phyloP scores from a whole-genome alignment of 139 green algal species.

The Chlorella ohadii region DNA sequence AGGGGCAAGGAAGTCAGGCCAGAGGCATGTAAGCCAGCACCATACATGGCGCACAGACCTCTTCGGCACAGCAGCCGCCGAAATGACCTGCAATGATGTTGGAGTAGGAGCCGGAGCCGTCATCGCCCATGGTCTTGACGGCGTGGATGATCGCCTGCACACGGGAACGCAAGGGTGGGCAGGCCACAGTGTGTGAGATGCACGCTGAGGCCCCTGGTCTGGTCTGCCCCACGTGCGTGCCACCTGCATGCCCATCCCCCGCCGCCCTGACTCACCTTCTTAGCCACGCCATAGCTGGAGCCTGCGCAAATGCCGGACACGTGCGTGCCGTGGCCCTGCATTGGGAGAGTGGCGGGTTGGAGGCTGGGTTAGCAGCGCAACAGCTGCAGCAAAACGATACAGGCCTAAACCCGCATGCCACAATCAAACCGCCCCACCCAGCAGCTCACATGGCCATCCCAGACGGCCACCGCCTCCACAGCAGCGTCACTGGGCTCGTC shows the following conservation, averaged over 20 bases:
- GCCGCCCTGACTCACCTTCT: not conserved
- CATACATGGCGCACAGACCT: too few relatives aligned
- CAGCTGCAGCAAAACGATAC: too few relatives aligned
- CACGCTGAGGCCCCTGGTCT: too few relatives aligned
- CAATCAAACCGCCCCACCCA: not conserved
- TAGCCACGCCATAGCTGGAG: slow-evolving; percentile 69
- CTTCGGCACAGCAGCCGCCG: too few relatives aligned
- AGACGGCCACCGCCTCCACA: not conserved
- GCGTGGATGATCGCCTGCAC: not conserved
- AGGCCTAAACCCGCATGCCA: not conserved
- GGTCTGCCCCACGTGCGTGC: too few relatives aligned
- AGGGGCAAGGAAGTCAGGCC: too few relatives aligned
- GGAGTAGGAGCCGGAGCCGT: slow-evolving; percentile 56
- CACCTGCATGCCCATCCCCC: too few relatives aligned
- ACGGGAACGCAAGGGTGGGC: too few relatives aligned
- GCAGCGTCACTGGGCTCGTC: not conserved
- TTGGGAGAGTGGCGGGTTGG: too few relatives aligned
- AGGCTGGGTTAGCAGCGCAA: not conserved
- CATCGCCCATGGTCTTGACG: slow-evolving; percentile 45
- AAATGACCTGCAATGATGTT: slow-evolving; percentile 64
- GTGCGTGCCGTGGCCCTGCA: slow-evolving; percentile 72
- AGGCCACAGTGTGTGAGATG: not conserved
- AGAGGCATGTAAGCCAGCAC: too few relatives aligned
- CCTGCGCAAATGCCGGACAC: slow-evolving; percentile 63
- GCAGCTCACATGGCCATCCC: slow-evolving; percentile 13